Base-by-base conservation (phyloP, 2,329 filamentous ascomycete genomes). In the Ophiognomonia clavigignenti-juglandacearum region DNA sequence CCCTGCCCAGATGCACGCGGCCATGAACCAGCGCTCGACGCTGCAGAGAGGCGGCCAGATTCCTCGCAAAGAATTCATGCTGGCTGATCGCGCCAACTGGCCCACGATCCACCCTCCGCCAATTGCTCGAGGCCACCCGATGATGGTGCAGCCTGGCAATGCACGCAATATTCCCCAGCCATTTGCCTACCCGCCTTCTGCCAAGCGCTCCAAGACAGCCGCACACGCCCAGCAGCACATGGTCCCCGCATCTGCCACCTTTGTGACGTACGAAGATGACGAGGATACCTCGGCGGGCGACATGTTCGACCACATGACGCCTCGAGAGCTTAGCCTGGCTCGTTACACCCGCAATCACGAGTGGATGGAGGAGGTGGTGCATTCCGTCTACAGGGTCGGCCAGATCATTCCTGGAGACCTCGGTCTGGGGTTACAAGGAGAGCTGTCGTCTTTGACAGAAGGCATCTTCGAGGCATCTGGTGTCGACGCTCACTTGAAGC, bases 351-450 rank as follows among this genome's bases (percentile, higher is more conserved):
- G 96, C 61, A 95, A 98, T 59, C 92, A 98, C 59, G 89, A 96
- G 64, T 97, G 92, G 93, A 96, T 98, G 88, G 93, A 97, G 61
- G 92, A 98, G 67, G 84, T 98, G 23, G 79, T 97, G 45, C 88
- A 87, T 1, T 97, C 92, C 1, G 89, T 91, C 0, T 96, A 96
- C 61, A 77, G 86, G 20, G 86, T 92, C 52, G 79, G 78, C 41
- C 88, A 95, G 61, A 95, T 98, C 48, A 81, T 85, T 8, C 90
- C 92, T 1, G 82, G 90, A 3, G 91, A 96, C 61, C 78, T 97
- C 27, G 90, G 90, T 1, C 72, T 97, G 9, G 93, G 93, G 4
- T 77, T 86, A 42, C 87, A 84, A 65, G 93, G 93, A 31, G 86
- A 91, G 64, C 74, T 98, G 18, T 83, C 87, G 20, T 75, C 79